Evolutionary conservation across 2,329 filamentous ascomycete species (phyloP).

Genomic region (Penicillium sp.): DNA sequence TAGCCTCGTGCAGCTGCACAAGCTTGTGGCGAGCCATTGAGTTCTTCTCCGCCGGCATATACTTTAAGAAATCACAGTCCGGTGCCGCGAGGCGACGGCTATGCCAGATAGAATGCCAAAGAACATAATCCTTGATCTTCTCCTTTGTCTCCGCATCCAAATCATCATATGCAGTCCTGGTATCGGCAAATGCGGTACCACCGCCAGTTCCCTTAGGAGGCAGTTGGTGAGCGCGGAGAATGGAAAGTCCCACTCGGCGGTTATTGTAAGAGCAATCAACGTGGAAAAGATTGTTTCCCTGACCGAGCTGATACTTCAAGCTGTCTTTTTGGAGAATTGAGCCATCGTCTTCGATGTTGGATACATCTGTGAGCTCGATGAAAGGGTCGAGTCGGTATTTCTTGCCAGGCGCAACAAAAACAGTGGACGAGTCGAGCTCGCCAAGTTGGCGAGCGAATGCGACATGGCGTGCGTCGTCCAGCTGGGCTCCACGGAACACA

Average conservation of each 20-base stretch:
- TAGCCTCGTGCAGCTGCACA: constrained; percentile 1
- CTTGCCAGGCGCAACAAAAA: not conserved
- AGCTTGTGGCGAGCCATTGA: not conserved
- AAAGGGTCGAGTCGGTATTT: not conserved
- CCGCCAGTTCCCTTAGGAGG: not conserved
- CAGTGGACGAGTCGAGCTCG: not conserved
- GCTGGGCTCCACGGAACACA: not conserved
- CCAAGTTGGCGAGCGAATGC: not conserved
- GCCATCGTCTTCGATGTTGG: not conserved
- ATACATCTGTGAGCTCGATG: not conserved
- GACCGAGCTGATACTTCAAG: not conserved
- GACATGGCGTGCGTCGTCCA: not conserved
- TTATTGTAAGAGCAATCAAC: not conserved
- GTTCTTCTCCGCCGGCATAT: not conserved
- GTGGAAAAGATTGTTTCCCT: not conserved
- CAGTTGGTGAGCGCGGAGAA: not conserved
- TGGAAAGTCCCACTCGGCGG: not conserved
- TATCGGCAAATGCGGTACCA: not conserved
- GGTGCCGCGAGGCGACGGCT: not conserved
- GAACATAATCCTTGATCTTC: not conserved
- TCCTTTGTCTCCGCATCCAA: not conserved
- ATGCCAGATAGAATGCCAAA: constrained; percentile 4
- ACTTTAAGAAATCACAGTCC: not conserved
- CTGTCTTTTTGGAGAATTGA: not conserved
- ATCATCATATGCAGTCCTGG: not conserved